Evolutionary conservation across 164 flowering plant species (phyloP), one percentile per base, ranked within the genome.

Genomic region (Magnolia officinalis): DNA sequence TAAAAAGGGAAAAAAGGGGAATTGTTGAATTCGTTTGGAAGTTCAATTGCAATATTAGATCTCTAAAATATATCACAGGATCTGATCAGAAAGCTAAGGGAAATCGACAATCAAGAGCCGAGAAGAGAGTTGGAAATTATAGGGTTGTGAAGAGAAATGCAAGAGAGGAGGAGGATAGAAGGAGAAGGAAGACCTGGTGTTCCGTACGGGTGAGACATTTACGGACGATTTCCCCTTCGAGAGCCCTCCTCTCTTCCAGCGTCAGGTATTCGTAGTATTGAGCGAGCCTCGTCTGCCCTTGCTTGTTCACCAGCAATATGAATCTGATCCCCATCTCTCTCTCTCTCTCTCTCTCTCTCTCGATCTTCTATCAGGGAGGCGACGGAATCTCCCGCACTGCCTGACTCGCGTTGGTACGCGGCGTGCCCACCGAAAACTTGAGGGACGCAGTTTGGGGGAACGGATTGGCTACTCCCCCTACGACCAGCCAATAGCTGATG

Each of bases 191-290:
- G 2, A 92, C 99, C 99, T 96, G 99, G 63, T 89, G 93, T 64
- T 96, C 99, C 79, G 78, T 88, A 19, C 98, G 98, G 67, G 98
- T 93, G 74, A 96, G 97, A 80, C 99, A 96, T 84, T 96, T 96
- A 59, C 99, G 91, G 65, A 96, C 99, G 82, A 96, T 96, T 81
- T 96, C 98, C 14, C 96, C 99, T 61, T 96, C 99, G 69, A 96
- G 98, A 74, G 98, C 97, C 24, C 99, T 89, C 11, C 99, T 81
- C 82, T 93, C 93, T 82, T 96, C 98, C 64, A 96, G 76, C 49
- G 92, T 96, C 49, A 96, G 96, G 84, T 94, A 92, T 67, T 96
- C 99, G 82, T 94, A 96, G 85, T 96, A 96, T 75, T 96, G 99
- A 63, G 99, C 99, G 0, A 96, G 91, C 18, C 99, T 88, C 9